A percentile compares a stretch with the other conserved stretches of the same genome.
Evolutionary conservation across 1,139 yeast genomes (phyloP).

Genomic region (Pichia sp.): DNA sequence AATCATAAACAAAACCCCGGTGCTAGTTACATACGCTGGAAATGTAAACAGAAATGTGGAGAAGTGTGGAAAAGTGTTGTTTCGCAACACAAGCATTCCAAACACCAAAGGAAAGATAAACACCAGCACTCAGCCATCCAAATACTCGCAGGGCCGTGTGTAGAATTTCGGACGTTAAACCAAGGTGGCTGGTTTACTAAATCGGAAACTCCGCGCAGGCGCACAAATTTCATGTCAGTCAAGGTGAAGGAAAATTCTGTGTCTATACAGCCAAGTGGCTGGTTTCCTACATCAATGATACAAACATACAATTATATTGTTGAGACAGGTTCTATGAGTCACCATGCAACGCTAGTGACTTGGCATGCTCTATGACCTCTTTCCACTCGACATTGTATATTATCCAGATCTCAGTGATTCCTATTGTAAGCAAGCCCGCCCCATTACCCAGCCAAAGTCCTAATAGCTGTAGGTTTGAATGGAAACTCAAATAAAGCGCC

Average conservation of each 20-base stretch:
- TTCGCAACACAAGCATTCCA: neutral
- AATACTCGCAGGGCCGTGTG: neutral
- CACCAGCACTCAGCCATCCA: neutral
- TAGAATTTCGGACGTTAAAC: neutral
- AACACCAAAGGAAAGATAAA: neutral
- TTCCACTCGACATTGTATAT: constrained; percentile 56
- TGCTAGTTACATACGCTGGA: neutral
- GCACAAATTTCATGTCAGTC: neutral
- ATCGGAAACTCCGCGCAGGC: neutral
- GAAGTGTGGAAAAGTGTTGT: neutral
- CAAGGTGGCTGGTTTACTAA: constrained; percentile 9
- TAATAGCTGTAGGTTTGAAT: constrained; percentile 45
- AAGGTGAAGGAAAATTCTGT: neutral
- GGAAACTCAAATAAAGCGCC: constrained; percentile 60
- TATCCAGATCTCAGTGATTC: constrained; percentile 51
- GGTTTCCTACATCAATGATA: neutral
- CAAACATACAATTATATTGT: neutral
- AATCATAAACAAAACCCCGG: constrained; percentile 4
- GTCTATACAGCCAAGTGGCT: neutral
- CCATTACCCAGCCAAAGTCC: constrained; percentile 94
- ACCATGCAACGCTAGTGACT: constrained; percentile 5
- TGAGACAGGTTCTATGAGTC: neutral
- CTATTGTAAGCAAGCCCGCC: constrained; percentile 67
- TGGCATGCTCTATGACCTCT: constrained; percentile 34
- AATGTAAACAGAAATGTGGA: neutral